Conservation (phyloP, 2,329 filamentous ascomycete species). For the Claviceps sp. region DNA sequence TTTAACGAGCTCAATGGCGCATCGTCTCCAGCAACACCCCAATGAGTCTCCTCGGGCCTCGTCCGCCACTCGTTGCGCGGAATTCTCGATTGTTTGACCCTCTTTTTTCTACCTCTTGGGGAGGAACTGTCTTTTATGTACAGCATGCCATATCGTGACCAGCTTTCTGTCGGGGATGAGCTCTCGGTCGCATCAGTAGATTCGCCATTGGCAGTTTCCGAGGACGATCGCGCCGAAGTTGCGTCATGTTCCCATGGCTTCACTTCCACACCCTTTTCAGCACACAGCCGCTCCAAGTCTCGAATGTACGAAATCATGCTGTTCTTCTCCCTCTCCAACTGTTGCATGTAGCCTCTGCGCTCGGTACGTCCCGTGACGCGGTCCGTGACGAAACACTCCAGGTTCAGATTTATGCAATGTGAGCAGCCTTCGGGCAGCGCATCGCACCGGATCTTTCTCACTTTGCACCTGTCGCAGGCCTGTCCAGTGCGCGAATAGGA, state of each 20-base stretch:
- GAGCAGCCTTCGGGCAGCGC: constrained; percentile 68
- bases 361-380: constrained; percentile 73
- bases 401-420: constrained; percentile 62
- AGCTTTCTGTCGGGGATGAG: constrained; percentile 14
- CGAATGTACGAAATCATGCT: constrained; percentile 53
- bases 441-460: constrained; percentile 82
- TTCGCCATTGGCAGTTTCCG: constrained; percentile 14
- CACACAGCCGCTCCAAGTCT: constrained; percentile 54
- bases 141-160: constrained; percentile 19
- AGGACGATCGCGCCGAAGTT: constrained; percentile 16
- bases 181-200: constrained; percentile 5
- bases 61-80: constrained; percentile 23
- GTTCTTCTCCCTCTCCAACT: constrained; percentile 59
- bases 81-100: constrained; percentile 12
- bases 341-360: constrained; percentile 63
- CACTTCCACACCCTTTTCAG: constrained; percentile 46
- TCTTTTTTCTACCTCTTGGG: constrained; percentile 7
- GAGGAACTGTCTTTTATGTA: constrained; percentile 21
- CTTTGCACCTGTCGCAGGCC: constrained; percentile 82
- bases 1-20: constrained; percentile 59
- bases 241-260: constrained; percentile 30
- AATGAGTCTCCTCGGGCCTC: constrained; percentile 45
- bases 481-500: constrained; percentile 58
- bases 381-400: constrained; percentile 75
- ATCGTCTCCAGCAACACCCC: constrained; percentile 51